Evolutionary conservation across 257 asterid species (phyloP), one percentile per base, ranked within the genome.

Genomic region (Ophiorrhiza pumila): DNA sequence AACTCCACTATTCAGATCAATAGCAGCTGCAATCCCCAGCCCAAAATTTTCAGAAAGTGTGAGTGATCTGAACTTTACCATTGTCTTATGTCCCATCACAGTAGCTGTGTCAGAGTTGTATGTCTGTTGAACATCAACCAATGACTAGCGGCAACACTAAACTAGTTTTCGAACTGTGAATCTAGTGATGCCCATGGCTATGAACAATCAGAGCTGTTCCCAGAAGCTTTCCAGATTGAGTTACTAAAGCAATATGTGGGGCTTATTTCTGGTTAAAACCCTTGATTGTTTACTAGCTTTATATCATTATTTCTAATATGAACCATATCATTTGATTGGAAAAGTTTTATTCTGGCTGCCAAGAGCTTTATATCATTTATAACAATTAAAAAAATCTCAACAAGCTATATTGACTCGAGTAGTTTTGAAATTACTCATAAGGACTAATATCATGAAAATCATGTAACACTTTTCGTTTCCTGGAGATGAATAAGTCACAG

Each of bases 21-120:
- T 92, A 81, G 99, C 99, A 76, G 97, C 96, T 64, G 84, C 93
- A 53, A 89, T 92, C 81, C 98, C 99, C 64, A 95, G 93, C 75
- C 99, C 99, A 50, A 81, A 89, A 79, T 95, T 95, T 82, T 92
- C 98, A 17, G 99, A 92, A 89, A 95, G 99, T 67, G 99, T 92
- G 88, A 87, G 99, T 80, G 64, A 74, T 56, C 65, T 46, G 73
- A 76, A 52, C 73, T 74, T 73, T 57, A 62, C 42, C 22, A 37
- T 62, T 39, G 43, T 29, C 53, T 63, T 25, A 25, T 14, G 25
- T 39, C 37, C 35, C 20, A 23, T 23, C 34, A 61, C n/a, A 7
- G 17, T 47, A 9, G 15, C 49, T 52, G 27, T 22, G 13, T 50
- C 23, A 2, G 25, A 17, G 42, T 34, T 31, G 41, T 65, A 31